Evolutionary conservation across 2,329 filamentous ascomycete genomes (phyloP).

Genomic region (Fusarium sororula): DNA sequence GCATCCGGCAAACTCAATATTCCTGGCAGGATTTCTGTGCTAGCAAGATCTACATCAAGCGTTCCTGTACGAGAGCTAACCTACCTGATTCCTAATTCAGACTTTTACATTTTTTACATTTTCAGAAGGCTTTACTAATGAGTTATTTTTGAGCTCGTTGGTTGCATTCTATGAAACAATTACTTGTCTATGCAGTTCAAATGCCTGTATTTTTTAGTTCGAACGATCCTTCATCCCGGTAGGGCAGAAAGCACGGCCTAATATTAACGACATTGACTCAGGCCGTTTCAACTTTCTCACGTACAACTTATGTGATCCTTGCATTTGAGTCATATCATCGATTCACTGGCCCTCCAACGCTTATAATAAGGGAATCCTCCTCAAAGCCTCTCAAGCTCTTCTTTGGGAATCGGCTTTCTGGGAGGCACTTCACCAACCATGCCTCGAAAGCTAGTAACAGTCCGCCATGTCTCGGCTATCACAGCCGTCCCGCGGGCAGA

Average conservation of each 20-base stretch:
- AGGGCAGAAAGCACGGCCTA: background rate
- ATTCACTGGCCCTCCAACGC: background rate
- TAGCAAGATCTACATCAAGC: background rate
- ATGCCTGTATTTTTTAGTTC: background rate
- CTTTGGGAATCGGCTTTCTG: background rate
- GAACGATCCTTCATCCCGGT: background rate
- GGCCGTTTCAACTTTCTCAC: background rate
- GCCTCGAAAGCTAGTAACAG: slow-evolving; percentile 36
- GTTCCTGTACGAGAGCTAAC: background rate
- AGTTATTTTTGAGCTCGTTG: background rate
- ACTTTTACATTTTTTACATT: background rate
- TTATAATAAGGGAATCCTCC: background rate
- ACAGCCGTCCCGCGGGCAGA: slow-evolving; percentile 33
- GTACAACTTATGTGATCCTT: background rate
- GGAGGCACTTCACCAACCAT: slow-evolving; percentile 8
- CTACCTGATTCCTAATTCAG: too few species aligned
- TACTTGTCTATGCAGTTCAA: background rate
- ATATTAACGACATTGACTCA: background rate
- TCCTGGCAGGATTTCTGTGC: background rate
- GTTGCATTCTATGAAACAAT: background rate
- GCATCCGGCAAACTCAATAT: background rate
- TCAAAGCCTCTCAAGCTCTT: background rate
- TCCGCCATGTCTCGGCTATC: slow-evolving; percentile 28
- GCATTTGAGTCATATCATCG: slow-evolving; percentile 20
- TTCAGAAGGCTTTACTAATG: background rate